A percentile compares a stretch with the other conserved stretches of the same genome.
Conservation (phyloP, 2,329 filamentous ascomycete species). For the Scolecobasidium constrictum region DNA sequence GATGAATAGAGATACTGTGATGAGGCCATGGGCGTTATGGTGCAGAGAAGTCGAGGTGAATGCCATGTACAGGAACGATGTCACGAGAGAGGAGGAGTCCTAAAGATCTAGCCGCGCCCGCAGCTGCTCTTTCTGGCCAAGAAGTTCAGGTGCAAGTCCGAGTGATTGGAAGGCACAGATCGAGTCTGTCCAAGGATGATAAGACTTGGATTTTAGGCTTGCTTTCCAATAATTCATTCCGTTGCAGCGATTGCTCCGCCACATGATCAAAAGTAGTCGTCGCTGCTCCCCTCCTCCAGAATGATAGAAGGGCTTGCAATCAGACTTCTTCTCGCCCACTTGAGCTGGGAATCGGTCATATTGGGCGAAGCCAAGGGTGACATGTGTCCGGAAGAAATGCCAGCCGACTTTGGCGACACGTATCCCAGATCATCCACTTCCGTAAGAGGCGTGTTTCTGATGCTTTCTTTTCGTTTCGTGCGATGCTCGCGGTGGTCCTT, state of each 20-base stretch:
- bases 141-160: no score
- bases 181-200: no score
- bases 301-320: constrained; percentile 5
- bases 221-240: no score
- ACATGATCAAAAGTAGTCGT: constrained; percentile 8
- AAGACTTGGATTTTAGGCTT: no score
- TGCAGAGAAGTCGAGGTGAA: constrained; percentile 28
- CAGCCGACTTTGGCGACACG: not conserved
- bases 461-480: not conserved
- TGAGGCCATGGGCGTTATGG: constrained; percentile 33
- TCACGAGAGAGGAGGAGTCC: constrained; percentile 10
- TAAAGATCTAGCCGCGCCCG: no score
- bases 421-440: not conserved
- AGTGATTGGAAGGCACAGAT: no score
- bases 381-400: not conserved
- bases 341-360: not conserved
- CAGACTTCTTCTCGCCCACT: constrained; percentile 4
- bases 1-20: constrained; percentile 21
- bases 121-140: no score
- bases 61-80: constrained; percentile 28
- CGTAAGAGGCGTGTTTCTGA: not conserved
- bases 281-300: constrained; percentile 4
- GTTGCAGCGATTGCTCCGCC: no score
- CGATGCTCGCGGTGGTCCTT: not conserved
- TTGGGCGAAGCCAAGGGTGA: not conserved